Conservation (phyloP, 1,284 basidiomycete genomes). For the Leccinum subrobustum region DNA sequence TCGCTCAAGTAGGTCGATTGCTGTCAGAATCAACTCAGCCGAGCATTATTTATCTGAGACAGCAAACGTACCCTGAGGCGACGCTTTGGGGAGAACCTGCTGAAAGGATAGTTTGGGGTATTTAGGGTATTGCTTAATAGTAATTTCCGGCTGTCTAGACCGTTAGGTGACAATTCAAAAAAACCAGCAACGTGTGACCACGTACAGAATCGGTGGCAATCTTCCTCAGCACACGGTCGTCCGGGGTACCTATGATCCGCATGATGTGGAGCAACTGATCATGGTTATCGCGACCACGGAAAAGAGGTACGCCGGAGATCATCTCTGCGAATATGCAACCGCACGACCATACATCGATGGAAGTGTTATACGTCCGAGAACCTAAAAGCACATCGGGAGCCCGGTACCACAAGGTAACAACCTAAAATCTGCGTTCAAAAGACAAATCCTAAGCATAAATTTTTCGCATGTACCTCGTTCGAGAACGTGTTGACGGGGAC, state of each 20-base stretch:
- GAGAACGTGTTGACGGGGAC: conserved; percentile 97
- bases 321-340: conserved; percentile 99
- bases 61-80: conserved; percentile 68
- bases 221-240: conserved; percentile 85
- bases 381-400: conserved; percentile 98
- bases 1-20: conserved; percentile 92
- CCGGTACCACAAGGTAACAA: conserved; percentile 99
- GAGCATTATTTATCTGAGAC: background rate
- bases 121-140: conserved; percentile 84
- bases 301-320: conserved; percentile 96
- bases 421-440: conserved; percentile 45
- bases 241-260: conserved; percentile 95
- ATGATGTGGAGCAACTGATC: conserved; percentile 98
- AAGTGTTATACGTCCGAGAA: conserved; percentile 96
- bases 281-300: conserved; percentile 96
- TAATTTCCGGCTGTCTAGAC: conserved; percentile 79
- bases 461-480: conserved; percentile 68
- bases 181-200: background rate
- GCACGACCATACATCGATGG: conserved; percentile 99
- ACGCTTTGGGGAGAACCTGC: conserved; percentile 90
- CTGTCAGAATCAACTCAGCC: conserved; percentile 41
- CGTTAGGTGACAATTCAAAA: conserved; percentile 12
- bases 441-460: background rate
- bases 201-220: conserved; percentile 90
- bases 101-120: conserved; percentile 91